phyloP scores from a whole-genome alignment of 202 grass and related monocot genomes.

The Schoenoplectus tabernaemontani region DNA sequence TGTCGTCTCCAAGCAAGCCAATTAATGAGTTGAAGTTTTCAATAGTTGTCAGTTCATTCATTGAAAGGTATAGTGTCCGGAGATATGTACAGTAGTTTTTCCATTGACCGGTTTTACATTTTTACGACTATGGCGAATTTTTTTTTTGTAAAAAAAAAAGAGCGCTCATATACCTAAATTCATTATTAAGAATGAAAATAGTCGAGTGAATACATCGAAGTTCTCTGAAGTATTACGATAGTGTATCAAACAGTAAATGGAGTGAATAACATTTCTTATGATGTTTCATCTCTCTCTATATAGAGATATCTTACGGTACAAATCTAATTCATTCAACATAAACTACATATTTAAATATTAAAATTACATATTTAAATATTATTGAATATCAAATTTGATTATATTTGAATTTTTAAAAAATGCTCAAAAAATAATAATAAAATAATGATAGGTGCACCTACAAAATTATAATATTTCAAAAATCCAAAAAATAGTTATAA shows the following conservation, averaged over 20 bases:
- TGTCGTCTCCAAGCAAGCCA: conserved; percentile 11
- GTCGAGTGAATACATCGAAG: background rate
- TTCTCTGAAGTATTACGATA: background rate
- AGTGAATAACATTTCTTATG: background rate
- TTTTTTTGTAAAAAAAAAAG: background rate
- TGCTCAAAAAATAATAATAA: no score
- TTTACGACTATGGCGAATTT: background rate
- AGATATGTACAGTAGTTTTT: background rate
- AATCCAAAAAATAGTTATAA: no score
- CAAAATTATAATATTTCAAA: no score
- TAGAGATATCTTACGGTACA: no score
- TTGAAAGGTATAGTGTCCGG: conserved; percentile 13
- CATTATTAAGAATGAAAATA: background rate
- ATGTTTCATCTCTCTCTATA: no score
- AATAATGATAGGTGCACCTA: no score
- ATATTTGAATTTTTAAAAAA: no score
- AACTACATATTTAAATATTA: no score
- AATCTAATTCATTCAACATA: no score
- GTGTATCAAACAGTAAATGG: background rate
- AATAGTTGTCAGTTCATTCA: conserved; percentile 32
- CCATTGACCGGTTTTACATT: conserved; percentile 16
- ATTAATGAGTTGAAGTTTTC: conserved; percentile 29
- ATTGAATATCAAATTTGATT: no score
- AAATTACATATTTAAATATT: no score
- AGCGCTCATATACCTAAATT: background rate